Percentiles rank a stretch among this genome's conserved stretches.
These are phyloP conservation scores for Pseudomassariella vexata DNA, from an alignment of 2,329 filamentous ascomycete genomes.

Conservation along the genomic window DNA sequence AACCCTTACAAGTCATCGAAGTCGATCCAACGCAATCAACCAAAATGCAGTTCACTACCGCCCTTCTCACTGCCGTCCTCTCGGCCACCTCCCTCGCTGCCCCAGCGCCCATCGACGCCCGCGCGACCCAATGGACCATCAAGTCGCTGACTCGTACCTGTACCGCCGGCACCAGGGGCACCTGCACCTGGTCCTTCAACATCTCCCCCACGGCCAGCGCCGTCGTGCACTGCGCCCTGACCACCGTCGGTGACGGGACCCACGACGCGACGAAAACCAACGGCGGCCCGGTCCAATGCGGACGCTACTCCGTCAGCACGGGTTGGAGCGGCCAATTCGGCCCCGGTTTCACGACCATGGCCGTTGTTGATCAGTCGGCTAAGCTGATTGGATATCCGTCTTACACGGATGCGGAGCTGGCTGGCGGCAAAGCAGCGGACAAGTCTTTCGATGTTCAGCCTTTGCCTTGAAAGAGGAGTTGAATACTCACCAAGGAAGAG, in stretches of 20 bases:
- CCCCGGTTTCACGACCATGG: background rate
- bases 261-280: no score
- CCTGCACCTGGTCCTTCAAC: slow-evolving; percentile 35
- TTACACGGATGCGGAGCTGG: background rate
- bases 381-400: background rate
- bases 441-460: no score
- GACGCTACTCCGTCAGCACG: background rate
- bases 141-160: slow-evolving; percentile 30
- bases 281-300: no score
- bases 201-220: no score
- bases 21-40: no score
- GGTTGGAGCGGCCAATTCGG: slow-evolving; percentile 1
- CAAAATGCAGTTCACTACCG: slow-evolving; percentile 6
- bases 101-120: slow-evolving; percentile 10
- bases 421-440: background rate
- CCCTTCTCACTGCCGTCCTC: slow-evolving; percentile 2
- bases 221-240: no score
- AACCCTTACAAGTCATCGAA: no score
- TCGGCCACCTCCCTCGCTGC: slow-evolving; percentile 5
- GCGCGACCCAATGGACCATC: slow-evolving; percentile 40
- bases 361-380: background rate
- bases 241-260: slow-evolving; percentile 7
- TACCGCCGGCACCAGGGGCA: slow-evolving; percentile 27
- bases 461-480: no score
- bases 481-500: no score